Evolutionary conservation across 257 asterid genomes (phyloP).

Genomic region (Osmanthus fragrans): DNA sequence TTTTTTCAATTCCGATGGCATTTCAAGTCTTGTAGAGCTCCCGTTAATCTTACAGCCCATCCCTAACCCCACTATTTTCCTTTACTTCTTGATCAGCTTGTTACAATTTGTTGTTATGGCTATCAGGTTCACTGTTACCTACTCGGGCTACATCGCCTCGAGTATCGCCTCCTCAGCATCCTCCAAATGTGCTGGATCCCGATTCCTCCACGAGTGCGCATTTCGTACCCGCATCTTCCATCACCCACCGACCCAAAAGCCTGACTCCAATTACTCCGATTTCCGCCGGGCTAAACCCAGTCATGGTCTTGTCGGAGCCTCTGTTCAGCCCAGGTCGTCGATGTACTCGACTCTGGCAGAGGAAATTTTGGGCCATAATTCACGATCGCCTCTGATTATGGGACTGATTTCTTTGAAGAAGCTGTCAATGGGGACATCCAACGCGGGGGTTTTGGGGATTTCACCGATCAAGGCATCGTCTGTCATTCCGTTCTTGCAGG

Average conservation of each 20-base stretch:
- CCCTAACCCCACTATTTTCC: slow-evolving; percentile 32
- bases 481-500: slow-evolving; percentile 54
- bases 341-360: slow-evolving; percentile 48
- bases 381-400: slow-evolving; percentile 46
- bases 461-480: slow-evolving; percentile 61
- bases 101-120: slow-evolving; percentile 62
- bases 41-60: slow-evolving; percentile 13
- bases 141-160: slow-evolving; percentile 77
- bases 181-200: slow-evolving; percentile 48
- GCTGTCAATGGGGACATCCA: slow-evolving; percentile 39
- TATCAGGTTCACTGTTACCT: slow-evolving; percentile 71
- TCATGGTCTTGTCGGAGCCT: neutral
- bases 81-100: slow-evolving; percentile 30
- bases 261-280: slow-evolving; percentile 47
- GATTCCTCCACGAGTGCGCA: slow-evolving; percentile 57
- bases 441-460: slow-evolving; percentile 43
- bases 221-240: slow-evolving; percentile 42
- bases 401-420: slow-evolving; percentile 64
- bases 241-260: slow-evolving; percentile 37
- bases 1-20: slow-evolving; percentile 26
- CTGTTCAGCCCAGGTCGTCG: slow-evolving; percentile 29
- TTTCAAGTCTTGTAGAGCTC: slow-evolving; percentile 26
- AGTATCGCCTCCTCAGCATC: slow-evolving; percentile 54
- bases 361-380: slow-evolving; percentile 42
- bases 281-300: slow-evolving; percentile 33